A percentile compares a stretch with the other conserved stretches of the same genome.
These are phyloP conservation scores for Beta vulgaris DNA, from an alignment of 148 eudicot species.

Conservation along the genomic window DNA sequence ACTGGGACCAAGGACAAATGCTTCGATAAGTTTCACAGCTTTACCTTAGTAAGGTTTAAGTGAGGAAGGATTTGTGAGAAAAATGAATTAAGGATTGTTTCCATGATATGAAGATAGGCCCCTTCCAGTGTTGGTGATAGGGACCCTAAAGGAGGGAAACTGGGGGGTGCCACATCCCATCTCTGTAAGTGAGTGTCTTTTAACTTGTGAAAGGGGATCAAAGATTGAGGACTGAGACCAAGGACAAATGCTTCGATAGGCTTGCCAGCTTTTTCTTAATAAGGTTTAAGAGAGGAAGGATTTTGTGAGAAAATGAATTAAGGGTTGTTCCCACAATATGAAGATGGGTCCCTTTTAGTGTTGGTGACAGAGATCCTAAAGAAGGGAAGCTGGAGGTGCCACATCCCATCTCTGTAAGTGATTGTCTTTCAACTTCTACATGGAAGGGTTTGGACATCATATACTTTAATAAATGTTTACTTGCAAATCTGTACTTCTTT, in stretches of 20 bases:
- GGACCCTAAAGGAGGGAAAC: not conserved
- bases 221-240: not conserved
- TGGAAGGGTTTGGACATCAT: too few relatives aligned
- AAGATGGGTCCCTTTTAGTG: too few relatives aligned
- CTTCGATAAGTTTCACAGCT: not conserved
- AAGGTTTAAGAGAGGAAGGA: not conserved
- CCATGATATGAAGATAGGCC: too few relatives aligned
- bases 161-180: too few relatives aligned
- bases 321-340: not conserved
- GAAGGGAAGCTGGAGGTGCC: too few relatives aligned
- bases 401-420: too few relatives aligned
- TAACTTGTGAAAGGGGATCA: not conserved
- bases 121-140: too few relatives aligned
- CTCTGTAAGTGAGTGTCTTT: too few relatives aligned
- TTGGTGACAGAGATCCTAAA: not conserved
- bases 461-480: too few relatives aligned
- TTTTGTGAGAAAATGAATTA: not conserved
- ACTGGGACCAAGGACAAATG: not conserved
- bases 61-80: not conserved
- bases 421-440: too few relatives aligned
- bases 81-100: not conserved
- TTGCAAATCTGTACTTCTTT: too few relatives aligned
- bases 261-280: not conserved
- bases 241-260: not conserved
- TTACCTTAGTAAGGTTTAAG: not conserved